Evolutionary conservation across 2,329 filamentous ascomycete genomes (phyloP).

Genomic region (Trichoderma polysporum): DNA sequence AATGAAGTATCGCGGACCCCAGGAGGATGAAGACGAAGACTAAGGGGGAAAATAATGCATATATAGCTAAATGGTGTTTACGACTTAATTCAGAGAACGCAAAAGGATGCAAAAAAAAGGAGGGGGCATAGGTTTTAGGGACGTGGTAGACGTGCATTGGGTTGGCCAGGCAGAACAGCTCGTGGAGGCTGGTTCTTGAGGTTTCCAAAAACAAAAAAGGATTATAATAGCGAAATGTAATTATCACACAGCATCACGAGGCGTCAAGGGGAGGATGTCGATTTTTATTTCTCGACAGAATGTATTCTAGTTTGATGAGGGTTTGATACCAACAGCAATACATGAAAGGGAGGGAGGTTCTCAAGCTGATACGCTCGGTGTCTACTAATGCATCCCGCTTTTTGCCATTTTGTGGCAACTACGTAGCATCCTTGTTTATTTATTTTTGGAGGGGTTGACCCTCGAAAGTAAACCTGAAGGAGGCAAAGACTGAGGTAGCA

Average conservation of each 20-base stretch:
- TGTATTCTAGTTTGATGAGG: constrained; percentile 8
- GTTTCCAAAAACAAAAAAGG: background rate
- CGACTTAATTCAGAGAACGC: background rate
- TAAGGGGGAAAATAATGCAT: background rate
- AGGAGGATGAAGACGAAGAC: constrained; percentile 28
- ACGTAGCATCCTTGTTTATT: too few species aligned
- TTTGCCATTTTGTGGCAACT: too few species aligned
- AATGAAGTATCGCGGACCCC: constrained; percentile 52
- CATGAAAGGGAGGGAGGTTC: background rate
- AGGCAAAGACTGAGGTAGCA: background rate
- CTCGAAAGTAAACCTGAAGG: background rate
- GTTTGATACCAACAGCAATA: background rate
- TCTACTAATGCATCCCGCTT: background rate
- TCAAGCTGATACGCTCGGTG: background rate
- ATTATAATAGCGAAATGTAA: constrained; percentile 15
- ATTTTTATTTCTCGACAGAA: constrained; percentile 1
- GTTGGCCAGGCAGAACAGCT: background rate
- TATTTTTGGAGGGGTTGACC: background rate
- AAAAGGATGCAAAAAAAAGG: background rate
- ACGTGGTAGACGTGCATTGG: background rate
- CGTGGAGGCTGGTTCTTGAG: background rate
- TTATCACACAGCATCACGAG: constrained; percentile 14
- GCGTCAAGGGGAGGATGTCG: background rate
- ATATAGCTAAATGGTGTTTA: background rate
- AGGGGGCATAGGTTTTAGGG: background rate